A percentile compares a stretch with the other conserved stretches of the same genome.
Conservation (phyloP, 345 rosid genomes). For the Rhizophora apiculata region DNA sequence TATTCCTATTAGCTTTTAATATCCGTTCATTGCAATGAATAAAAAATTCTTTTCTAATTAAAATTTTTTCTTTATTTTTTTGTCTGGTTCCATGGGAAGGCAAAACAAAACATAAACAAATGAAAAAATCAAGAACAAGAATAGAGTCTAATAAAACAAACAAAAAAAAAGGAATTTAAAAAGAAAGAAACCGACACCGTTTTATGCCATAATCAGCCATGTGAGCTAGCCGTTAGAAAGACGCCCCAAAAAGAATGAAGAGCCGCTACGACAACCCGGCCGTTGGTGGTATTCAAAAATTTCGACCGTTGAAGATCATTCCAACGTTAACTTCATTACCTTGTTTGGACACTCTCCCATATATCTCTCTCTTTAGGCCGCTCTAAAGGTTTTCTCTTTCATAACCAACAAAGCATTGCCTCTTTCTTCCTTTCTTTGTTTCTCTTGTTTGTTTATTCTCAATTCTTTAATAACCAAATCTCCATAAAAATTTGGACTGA, state of each 20-base stretch:
- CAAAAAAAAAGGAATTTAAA: background rate
- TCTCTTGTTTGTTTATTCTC: background rate
- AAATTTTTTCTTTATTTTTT: too few relatives aligned
- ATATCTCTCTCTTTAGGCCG: background rate
- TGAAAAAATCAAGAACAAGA: too few relatives aligned
- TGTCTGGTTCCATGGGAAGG: too few relatives aligned
- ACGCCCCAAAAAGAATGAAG: background rate
- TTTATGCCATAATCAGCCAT: background rate
- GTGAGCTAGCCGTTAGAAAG: conserved; percentile 51
- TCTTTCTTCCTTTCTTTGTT: conserved; percentile 3
- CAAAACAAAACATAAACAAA: too few relatives aligned
- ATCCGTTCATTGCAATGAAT: too few relatives aligned
- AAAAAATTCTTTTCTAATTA: too few relatives aligned
- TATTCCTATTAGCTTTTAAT: too few relatives aligned
- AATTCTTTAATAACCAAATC: too few relatives aligned
- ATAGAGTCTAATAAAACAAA: too few relatives aligned
- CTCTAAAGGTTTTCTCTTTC: too few relatives aligned
- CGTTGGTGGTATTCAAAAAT: conserved; percentile 46
- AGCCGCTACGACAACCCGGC: conserved; percentile 13
- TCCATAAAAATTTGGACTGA: background rate
- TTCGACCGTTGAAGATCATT: conserved; percentile 60
- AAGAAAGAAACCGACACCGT: conserved; percentile 24
- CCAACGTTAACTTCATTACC: conserved; percentile 25
- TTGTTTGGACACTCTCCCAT: background rate
- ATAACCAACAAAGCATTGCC: background rate